phyloP scores from a whole-genome alignment of 2,329 filamentous ascomycete species.

The Triangularia setosa region DNA sequence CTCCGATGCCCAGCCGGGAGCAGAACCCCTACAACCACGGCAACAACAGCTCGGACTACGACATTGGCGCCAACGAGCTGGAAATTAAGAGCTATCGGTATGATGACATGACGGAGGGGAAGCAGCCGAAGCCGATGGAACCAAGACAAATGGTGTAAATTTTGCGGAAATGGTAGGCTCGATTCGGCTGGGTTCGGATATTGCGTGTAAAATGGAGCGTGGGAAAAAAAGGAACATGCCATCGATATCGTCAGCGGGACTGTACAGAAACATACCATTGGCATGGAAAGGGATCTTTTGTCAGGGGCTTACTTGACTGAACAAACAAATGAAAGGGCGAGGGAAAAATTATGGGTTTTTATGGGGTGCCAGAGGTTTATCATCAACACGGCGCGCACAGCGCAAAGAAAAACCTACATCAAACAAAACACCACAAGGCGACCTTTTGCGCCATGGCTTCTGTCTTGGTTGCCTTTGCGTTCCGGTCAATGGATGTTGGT shows the following conservation, averaged over 20 bases:
- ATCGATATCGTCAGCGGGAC: neutral
- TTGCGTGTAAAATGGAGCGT: neutral
- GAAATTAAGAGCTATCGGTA: conserved; percentile 52
- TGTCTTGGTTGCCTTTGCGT: no score
- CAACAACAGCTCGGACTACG: conserved; percentile 34
- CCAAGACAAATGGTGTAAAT: conserved; percentile 39
- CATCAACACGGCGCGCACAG: neutral
- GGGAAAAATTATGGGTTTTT: neutral
- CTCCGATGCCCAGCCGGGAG: conserved; percentile 47
- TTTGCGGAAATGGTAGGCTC: neutral
- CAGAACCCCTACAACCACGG: conserved; percentile 36
- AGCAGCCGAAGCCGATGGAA: conserved; percentile 42
- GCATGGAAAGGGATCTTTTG: neutral
- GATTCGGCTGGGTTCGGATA: neutral
- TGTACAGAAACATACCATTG: neutral
- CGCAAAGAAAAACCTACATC: neutral
- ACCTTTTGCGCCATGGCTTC: neutral
- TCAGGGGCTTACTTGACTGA: neutral
- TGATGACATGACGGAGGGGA: conserved; percentile 54
- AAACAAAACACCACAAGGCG: neutral
- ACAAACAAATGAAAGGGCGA: neutral
- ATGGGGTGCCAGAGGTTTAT: neutral
- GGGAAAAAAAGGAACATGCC: neutral
- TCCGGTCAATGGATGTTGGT: neutral
- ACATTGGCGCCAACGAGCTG: conserved; percentile 41